Evolutionary conservation across 345 rosid species (phyloP).

Genomic region (Euphorbia pulcherrima): DNA sequence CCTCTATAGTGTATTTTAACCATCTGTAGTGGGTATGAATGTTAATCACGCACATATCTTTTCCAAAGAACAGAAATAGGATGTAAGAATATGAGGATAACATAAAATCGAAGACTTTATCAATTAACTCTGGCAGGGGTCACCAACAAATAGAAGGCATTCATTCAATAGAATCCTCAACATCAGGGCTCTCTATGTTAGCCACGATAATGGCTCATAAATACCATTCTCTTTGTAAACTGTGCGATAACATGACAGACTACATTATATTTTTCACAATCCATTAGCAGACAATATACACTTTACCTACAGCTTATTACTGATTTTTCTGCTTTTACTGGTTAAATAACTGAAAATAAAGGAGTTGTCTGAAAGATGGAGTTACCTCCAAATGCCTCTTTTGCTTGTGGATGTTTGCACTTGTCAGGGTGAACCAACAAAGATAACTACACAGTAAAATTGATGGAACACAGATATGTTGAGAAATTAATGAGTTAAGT

Average conservation of each 20-base stretch:
- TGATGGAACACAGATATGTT: conserved; percentile 4
- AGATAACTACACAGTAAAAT: conserved; percentile 49
- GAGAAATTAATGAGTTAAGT: neutral
- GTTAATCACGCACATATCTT: no score
- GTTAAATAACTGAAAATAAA: conserved; percentile 1
- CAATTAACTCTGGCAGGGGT: neutral
- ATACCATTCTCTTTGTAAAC: neutral
- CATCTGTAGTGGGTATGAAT: no score
- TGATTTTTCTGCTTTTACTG: neutral
- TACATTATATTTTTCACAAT: neutral
- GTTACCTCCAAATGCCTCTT: conserved; percentile 93
- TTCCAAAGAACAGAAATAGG: neutral
- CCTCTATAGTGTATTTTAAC: no score
- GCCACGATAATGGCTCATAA: neutral
- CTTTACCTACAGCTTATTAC: no score
- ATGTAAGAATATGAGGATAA: neutral
- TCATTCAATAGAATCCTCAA: neutral
- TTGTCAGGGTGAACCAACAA: conserved; percentile 96
- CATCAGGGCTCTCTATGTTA: neutral
- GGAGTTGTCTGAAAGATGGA: neutral
- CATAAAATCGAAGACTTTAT: neutral
- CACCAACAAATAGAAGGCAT: neutral
- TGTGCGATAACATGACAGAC: neutral
- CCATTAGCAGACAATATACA: neutral
- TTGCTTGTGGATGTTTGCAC: conserved; percentile 97